Percentiles rank a stretch among this genome's conserved stretches.
phyloP scores from a whole-genome alignment of 2,329 filamentous ascomycete genomes.

The Fusarium denticulatum region DNA sequence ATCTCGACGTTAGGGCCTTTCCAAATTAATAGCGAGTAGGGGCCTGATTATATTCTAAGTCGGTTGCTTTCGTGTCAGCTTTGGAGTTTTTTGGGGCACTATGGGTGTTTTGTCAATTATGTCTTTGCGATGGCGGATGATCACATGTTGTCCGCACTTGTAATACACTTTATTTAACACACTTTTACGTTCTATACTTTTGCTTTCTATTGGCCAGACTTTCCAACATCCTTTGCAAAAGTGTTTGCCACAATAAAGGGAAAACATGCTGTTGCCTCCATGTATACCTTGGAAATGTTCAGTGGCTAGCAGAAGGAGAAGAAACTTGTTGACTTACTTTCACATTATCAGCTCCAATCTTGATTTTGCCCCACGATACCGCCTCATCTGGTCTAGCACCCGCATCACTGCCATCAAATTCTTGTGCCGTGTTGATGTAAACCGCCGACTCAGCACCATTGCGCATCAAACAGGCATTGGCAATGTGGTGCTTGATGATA shows the following conservation, averaged over 20 bases:
- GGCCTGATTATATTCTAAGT: not conserved
- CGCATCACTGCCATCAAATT: constrained; percentile 97
- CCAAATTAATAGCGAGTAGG: not conserved
- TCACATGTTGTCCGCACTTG: not conserved
- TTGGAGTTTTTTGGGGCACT: not conserved
- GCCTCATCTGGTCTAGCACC: constrained; percentile 95
- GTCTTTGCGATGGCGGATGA: not conserved
- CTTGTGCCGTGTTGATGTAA: constrained; percentile 96
- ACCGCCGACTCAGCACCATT: constrained; percentile 97
- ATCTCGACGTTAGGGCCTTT: not conserved
- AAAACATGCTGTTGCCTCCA: constrained; percentile 72
- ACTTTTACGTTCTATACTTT: not conserved
- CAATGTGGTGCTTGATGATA: constrained; percentile 98
- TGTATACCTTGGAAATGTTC: constrained; percentile 61
- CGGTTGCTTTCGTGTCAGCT: not conserved
- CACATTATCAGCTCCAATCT: constrained; percentile 84
- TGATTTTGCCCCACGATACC: constrained; percentile 99
- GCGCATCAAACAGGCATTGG: constrained; percentile 96
- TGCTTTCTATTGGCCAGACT: constrained; percentile 16
- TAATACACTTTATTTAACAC: not conserved
- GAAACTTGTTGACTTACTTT: constrained; percentile 68
- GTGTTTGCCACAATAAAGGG: constrained; percentile 74
- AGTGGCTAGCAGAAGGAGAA: not conserved
- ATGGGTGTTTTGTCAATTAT: not conserved
- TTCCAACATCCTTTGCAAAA: constrained; percentile 65